phyloP scores from a whole-genome alignment of 2,329 filamentous ascomycete species.

The Grosmannia clavigera region DNA sequence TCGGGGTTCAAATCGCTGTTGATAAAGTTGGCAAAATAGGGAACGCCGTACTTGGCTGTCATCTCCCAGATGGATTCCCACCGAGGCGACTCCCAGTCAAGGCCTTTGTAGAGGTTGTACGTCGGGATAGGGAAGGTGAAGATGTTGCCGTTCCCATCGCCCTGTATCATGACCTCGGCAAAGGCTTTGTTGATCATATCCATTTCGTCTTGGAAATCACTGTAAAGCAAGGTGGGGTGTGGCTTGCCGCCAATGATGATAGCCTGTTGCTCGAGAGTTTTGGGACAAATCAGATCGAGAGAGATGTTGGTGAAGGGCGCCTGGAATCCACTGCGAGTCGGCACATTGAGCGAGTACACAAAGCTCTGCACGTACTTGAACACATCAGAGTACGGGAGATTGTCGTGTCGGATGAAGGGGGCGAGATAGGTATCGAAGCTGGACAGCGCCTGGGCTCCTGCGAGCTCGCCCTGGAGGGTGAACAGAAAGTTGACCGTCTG shows the following conservation, averaged over 20 bases:
- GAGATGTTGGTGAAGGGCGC: conserved; percentile 1
- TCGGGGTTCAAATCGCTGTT: conserved; percentile 1
- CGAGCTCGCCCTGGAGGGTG: neutral
- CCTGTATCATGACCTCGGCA: neutral
- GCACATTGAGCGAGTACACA: neutral
- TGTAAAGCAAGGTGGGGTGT: neutral
- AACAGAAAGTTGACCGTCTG: conserved; percentile 1
- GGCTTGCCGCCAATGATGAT: neutral
- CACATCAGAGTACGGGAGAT: neutral
- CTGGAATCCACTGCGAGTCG: neutral
- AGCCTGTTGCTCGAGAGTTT: neutral
- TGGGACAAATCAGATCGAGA: neutral
- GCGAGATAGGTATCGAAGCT: conserved; percentile 1
- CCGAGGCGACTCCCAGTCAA: neutral
- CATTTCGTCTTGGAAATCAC: conserved; percentile 1
- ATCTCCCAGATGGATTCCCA: neutral
- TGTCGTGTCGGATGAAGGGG: neutral
- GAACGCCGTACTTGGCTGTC: conserved; percentile 1
- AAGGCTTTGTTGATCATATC: neutral
- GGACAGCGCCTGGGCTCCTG: neutral
- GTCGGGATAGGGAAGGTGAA: neutral
- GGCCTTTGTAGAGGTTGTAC: neutral
- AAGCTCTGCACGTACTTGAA: conserved; percentile 1
- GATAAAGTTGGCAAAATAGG: conserved; percentile 1
- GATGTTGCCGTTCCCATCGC: neutral